phyloP scores from a whole-genome alignment of 805 yeast species.

The Suhomyces prunicola region DNA sequence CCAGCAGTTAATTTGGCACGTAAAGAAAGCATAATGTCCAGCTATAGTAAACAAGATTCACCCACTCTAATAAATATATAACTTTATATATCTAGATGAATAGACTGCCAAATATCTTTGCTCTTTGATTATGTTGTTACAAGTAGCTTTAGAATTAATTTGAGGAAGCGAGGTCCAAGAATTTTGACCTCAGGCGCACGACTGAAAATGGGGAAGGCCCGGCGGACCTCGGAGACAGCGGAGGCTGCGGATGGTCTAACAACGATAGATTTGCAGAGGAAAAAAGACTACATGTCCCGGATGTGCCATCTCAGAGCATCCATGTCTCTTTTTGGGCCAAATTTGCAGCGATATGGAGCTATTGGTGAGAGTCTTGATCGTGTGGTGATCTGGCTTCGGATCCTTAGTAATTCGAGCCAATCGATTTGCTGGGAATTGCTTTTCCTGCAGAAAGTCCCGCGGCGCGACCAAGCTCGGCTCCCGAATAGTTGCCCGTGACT shows the following conservation, averaged over 20 bases:
- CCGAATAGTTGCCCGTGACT: not conserved
- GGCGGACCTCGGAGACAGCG: not conserved
- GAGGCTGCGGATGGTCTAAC: not conserved
- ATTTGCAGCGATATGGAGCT: not conserved
- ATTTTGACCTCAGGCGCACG: not conserved
- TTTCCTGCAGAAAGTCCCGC: not conserved
- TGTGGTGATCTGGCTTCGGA: not conserved
- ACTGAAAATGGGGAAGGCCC: not conserved
- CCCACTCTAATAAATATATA: not conserved
- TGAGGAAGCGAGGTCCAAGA: not conserved
- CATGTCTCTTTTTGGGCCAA: not conserved
- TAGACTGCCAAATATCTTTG: not conserved
- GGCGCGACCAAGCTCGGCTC: not conserved
- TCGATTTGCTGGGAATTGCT: not conserved
- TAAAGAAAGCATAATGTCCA: slow-evolving; percentile 9
- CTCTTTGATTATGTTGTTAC: not conserved
- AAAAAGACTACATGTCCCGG: not conserved
- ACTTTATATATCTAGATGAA: not conserved
- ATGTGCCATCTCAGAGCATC: not conserved
- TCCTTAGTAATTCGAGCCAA: not conserved
- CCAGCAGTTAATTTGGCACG: slow-evolving; percentile 2
- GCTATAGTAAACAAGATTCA: not conserved
- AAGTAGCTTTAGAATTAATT: not conserved
- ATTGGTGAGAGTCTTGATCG: not conserved
- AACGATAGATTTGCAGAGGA: not conserved